These are phyloP conservation scores for Phylloporus sp. DNA, from an alignment of 768 basidiomycete genomes.

Conservation along the genomic window DNA sequence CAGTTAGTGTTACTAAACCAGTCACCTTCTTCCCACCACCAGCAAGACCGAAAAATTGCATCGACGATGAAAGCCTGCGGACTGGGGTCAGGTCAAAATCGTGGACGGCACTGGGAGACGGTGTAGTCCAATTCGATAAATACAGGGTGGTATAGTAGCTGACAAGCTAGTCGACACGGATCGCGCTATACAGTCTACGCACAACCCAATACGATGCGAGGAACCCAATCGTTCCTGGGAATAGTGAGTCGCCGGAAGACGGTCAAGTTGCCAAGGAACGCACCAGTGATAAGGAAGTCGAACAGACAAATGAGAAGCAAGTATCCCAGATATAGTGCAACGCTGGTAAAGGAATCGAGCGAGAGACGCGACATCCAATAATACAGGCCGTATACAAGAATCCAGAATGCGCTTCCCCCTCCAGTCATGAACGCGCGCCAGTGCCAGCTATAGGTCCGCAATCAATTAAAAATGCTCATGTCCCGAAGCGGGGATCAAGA, in stretches of 20 bases:
- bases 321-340: constrained; percentile 87
- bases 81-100: background rate
- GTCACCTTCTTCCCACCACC: too few relatives aligned
- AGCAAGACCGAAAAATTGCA: background rate
- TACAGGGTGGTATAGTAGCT: constrained; percentile 8
- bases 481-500: background rate
- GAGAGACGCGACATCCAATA: constrained; percentile 87
- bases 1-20: background rate
- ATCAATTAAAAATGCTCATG: constrained; percentile 2
- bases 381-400: constrained; percentile 82
- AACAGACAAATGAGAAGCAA: constrained; percentile 76
- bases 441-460: constrained; percentile 66
- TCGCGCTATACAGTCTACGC: constrained; percentile 72
- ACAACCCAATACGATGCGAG: constrained; percentile 90
- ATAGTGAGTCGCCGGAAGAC: background rate
- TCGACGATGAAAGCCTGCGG: background rate
- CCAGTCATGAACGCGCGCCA: constrained; percentile 93
- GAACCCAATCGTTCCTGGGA: constrained; percentile 87
- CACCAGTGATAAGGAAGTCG: constrained; percentile 85
- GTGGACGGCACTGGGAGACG: background rate
- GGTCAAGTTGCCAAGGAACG: constrained; percentile 2
- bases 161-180: constrained; percentile 58
- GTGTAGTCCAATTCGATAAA: constrained; percentile 6
- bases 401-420: constrained; percentile 90
- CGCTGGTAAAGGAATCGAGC: constrained; percentile 74